Evolutionary conservation across 768 basidiomycete species (phyloP), one percentile per base, ranked within the genome.

Genomic region (Collybiopsis confluens): DNA sequence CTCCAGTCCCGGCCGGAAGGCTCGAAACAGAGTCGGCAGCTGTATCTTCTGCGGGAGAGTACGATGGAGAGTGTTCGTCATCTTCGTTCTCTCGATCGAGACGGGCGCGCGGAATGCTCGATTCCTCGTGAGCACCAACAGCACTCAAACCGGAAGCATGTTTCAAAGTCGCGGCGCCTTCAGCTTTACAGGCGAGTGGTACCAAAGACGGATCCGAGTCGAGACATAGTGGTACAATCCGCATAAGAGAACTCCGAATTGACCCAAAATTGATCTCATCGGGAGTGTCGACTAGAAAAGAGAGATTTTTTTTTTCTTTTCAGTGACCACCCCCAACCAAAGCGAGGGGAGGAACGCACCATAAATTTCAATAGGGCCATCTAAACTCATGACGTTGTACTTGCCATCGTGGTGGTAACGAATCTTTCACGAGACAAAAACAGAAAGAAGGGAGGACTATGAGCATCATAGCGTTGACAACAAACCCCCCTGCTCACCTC

Each of bases 401-500:
- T 95, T 98, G 45, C 93, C 94, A 67, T 97, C 92, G 63, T 98
- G 95, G 63, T 99, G 97, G 65, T 94, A 95, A 2, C 92, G 85
- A 56, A 88, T 75, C 88, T 90, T 5, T 13, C 5, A 6, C 5
- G 57, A 21, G 45, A 42, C 4, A 13, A 16, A 20, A 20, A 13
- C 20, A 38, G 40, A 43, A 23, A 26, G 24, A 21, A 44, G 23
- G 11, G 10, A 37, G 40, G 23, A 21, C n/a, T 38, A 27, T 28
- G 9, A 15, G 30, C 6, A 5, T 33, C 6, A 13, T 33, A n/a
- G 30, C 30, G 13, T 13, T 33, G 30, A 13, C 13, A 33, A n/a
- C n/a, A 46, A 24, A n/a, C 3, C 26, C 2, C 33, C 61, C 13
- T 47, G 33, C 68, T 70, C 61, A 92, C 84, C 76, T 99, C 97